These are phyloP conservation scores for Kwoniella botswanensis DNA, from an alignment of 768 basidiomycete genomes.

Conservation along the genomic window DNA sequence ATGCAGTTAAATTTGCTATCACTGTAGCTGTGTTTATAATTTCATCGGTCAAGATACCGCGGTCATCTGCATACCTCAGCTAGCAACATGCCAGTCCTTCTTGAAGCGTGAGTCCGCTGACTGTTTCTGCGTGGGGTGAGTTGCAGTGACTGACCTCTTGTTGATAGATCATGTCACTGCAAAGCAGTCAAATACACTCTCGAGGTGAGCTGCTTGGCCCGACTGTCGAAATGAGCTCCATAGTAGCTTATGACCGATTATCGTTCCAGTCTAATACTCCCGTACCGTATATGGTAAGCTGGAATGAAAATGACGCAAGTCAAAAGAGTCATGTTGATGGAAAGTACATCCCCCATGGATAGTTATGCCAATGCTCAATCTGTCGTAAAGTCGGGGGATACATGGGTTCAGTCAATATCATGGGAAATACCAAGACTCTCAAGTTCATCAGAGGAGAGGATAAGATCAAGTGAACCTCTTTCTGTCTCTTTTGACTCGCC, in stretches of 20 bases:
- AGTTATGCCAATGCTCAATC: slow-evolving; percentile 56
- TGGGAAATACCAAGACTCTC: slow-evolving; percentile 54
- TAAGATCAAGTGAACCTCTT: slow-evolving; percentile 49
- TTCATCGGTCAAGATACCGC: neutral
- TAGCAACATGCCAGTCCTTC: slow-evolving; percentile 42
- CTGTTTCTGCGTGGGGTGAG: too few relatives aligned
- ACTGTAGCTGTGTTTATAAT: neutral
- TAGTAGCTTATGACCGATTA: neutral
- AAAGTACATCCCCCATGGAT: neutral
- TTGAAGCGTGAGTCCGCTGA: slow-evolving; percentile 46
- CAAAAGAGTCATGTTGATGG: neutral
- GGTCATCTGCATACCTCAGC: neutral
- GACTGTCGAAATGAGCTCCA: neutral
- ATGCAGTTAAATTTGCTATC: too few relatives aligned
- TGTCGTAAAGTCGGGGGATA: slow-evolving; percentile 57
- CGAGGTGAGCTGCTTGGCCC: slow-evolving; percentile 31
- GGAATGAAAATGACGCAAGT: too few relatives aligned
- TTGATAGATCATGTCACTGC: slow-evolving; percentile 55
- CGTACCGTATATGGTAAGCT: slow-evolving; percentile 51
- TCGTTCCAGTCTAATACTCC: slow-evolving; percentile 50
- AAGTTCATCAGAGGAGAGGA: slow-evolving; percentile 53
- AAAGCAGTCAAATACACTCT: slow-evolving; percentile 51
- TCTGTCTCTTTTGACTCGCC: neutral
- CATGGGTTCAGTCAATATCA: slow-evolving; percentile 58
- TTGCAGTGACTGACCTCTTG: neutral